Evolutionary conservation across 1,284 basidiomycete species (phyloP), one percentile per base, ranked within the genome.

Genomic region (Boletellus deceptivus): DNA sequence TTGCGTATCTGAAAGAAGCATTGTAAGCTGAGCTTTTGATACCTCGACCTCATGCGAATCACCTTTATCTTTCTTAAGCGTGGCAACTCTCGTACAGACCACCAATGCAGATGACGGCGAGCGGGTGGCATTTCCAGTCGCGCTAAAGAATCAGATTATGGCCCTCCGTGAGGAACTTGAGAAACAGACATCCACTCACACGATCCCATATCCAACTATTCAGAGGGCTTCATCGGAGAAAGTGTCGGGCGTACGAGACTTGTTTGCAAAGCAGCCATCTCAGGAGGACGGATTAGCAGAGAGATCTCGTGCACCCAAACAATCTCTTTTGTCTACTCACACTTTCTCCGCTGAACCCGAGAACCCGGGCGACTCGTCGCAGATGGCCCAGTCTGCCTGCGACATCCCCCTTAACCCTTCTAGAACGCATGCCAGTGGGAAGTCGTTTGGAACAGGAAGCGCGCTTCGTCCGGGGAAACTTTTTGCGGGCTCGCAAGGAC

Each of bases 1-100:
- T 91, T 62, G 88, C 89, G 0, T 91, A 90, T 64, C 74, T 92
- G 59, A 91, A 91, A 62, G 89, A 91, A 69, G 86, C 80, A 5
- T 91, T 92, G 89, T 91, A 63, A 58, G 86, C 79, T 24, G 20
- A 27, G 22, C 36, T 31, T 25, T 34, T 25, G 22, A 39, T 33
- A 25, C 17, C 20, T 16, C 17, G 17, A 34, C 37, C 16, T 48
- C 17, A 24, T 29, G 13, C 36, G 25, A 17, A 55, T 40, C 13
- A 5, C 31, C 27, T 34, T 49, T 52, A 3, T 22, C 40, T 49
- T n/a, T 29, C 16, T 60, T 16, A 57, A 86, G 85, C 58, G 81
- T 87, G 13, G 82, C 84, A 2, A 72, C 82, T 1, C 74, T 88
- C 16, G 82, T 87, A 16, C 73, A 74, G 13, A 64, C 86, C 9